Conservation (phyloP, 2,329 filamentous ascomycete species). For the Aspergillus pseudoglaucus region DNA sequence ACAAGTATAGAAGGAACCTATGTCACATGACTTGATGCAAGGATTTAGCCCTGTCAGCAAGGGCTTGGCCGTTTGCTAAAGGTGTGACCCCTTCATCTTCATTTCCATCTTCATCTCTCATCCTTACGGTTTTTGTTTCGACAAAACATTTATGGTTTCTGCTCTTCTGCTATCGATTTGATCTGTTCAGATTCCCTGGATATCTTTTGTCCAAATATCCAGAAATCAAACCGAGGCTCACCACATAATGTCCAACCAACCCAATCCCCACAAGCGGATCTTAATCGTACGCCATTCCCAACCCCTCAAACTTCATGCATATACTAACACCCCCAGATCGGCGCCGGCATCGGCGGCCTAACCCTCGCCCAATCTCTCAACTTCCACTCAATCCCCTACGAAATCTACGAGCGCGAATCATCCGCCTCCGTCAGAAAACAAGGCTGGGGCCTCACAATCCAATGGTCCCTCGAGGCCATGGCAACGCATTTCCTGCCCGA, state of each 20-base stretch:
- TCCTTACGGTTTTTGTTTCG: too few relatives aligned
- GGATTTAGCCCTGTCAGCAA: too few relatives aligned
- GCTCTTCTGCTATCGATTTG: too few relatives aligned
- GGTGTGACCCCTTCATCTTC: too few relatives aligned
- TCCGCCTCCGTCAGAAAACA: background rate
- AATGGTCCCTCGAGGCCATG: slow-evolving; percentile 3
- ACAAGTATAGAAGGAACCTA: too few relatives aligned
- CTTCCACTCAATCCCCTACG: slow-evolving; percentile 1
- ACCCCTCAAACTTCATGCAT: background rate
- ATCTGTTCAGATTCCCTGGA: too few relatives aligned
- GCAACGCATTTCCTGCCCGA: background rate
- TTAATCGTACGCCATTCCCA: background rate
- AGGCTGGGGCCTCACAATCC: slow-evolving; percentile 7
- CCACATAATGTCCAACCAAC: background rate
- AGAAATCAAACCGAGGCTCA: too few relatives aligned
- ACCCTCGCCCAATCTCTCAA: slow-evolving; percentile 7
- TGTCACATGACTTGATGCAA: too few relatives aligned
- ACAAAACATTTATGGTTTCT: too few relatives aligned
- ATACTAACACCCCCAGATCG: background rate
- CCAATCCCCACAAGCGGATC: background rate
- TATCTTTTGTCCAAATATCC: too few relatives aligned
- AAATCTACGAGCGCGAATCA: slow-evolving; percentile 7
- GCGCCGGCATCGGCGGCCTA: slow-evolving; percentile 7
- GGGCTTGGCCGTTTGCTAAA: too few relatives aligned
- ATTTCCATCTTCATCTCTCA: too few relatives aligned